phyloP scores from a whole-genome alignment of 495 filamentous ascomycete species.

The Hypoxylon subgilvum region DNA sequence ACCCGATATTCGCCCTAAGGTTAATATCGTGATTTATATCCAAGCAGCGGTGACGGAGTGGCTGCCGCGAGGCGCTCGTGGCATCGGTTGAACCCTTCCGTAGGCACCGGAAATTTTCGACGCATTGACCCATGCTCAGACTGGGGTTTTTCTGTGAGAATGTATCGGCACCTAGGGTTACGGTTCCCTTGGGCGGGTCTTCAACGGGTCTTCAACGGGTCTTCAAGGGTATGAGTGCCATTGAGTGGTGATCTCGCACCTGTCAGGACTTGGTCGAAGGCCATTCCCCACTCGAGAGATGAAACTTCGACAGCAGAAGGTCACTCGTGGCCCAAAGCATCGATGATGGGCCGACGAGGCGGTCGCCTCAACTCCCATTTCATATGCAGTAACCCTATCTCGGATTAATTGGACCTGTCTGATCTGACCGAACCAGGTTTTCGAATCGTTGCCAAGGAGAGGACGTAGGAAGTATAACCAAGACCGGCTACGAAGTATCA shows the following conservation, averaged over 20 bases:
- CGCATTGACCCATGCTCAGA: conserved; percentile 28
- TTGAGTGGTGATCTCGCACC: conserved; percentile 27
- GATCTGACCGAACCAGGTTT: conserved; percentile 1
- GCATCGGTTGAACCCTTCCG: background rate
- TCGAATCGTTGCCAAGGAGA: background rate
- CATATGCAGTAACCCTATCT: background rate
- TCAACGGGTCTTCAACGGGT: conserved; percentile 30
- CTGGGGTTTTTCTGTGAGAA: conserved; percentile 19
- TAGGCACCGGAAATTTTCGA: conserved; percentile 28
- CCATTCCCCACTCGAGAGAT: conserved; percentile 4
- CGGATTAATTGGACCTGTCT: background rate
- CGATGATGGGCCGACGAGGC: conserved; percentile 1
- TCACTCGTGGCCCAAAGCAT: background rate
- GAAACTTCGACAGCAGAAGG: conserved; percentile 9
- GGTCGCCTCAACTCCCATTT: conserved; percentile 12
- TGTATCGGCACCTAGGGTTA: conserved; percentile 14
- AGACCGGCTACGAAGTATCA: background rate
- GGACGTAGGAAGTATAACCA: too few species aligned
- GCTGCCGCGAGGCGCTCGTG: background rate
- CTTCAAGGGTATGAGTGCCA: conserved; percentile 25
- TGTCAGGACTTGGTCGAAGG: conserved; percentile 3
- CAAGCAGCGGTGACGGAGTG: conserved; percentile 17
- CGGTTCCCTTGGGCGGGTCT: conserved; percentile 8
- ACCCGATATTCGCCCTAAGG: background rate
- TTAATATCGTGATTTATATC: background rate